phyloP scores from a whole-genome alignment of 768 basidiomycete species.

The Tylopilus cervinicoccineus region DNA sequence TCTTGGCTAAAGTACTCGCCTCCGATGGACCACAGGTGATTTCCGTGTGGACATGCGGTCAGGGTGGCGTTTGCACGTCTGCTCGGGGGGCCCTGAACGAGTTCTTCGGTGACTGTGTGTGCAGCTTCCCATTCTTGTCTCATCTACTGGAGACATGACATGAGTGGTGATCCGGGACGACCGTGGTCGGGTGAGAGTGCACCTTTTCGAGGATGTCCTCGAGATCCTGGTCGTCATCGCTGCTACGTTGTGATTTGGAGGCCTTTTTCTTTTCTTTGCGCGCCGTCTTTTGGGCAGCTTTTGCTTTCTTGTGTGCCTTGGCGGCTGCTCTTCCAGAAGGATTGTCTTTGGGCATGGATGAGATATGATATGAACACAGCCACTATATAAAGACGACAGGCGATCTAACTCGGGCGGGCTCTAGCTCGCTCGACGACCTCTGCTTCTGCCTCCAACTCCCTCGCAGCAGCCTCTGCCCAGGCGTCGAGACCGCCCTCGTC shows the following conservation, averaged over 20 bases:
- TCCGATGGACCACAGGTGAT: constrained; percentile 80
- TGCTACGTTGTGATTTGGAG: constrained; percentile 37
- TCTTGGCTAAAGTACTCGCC: constrained; percentile 90
- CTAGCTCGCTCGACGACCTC: constrained; percentile 42
- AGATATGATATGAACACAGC: not conserved
- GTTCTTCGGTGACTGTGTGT: constrained; percentile 81
- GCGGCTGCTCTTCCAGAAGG: constrained; percentile 24
- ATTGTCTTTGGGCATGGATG: constrained; percentile 20
- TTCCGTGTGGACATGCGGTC: constrained; percentile 74
- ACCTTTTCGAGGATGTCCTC: constrained; percentile 84
- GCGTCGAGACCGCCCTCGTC: constrained; percentile 53
- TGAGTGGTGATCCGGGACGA: not conserved
- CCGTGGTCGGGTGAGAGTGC: not conserved
- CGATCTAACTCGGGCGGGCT: not conserved
- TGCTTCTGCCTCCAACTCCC: constrained; percentile 57
- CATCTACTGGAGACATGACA: constrained; percentile 49
- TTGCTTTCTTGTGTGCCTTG: constrained; percentile 66
- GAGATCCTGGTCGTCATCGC: constrained; percentile 71
- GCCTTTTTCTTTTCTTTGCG: constrained; percentile 65
- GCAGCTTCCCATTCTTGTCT: constrained; percentile 79
- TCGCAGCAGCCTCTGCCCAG: constrained; percentile 50
- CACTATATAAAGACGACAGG: not conserved
- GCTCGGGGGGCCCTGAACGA: constrained; percentile 78
- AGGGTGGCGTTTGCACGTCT: constrained; percentile 81
- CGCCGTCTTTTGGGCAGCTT: constrained; percentile 63